Base-by-base conservation (phyloP, 352 stramenopile species). In the Globisporangium radiosum region DNA sequence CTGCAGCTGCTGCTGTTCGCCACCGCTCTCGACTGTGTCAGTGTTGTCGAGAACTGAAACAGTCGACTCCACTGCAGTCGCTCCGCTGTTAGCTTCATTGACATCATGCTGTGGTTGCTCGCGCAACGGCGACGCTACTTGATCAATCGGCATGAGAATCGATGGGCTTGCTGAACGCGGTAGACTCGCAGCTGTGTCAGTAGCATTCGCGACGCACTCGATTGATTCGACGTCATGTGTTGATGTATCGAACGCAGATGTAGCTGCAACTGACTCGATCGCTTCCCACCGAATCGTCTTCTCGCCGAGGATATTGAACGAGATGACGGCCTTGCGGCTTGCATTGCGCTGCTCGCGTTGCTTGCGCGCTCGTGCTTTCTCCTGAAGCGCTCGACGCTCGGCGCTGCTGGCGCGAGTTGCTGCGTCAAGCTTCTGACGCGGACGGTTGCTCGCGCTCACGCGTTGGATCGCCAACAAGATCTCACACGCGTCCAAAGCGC, bases 301-400 rank as follows among this genome's bases (percentile, higher is more conserved):
- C 52, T 90, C 81, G 5, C 81, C 81, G 5, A 90, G 67, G 15
- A 79, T 68, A 52, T 88, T 90, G 57, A 87, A 90, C 0, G 72
- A 72, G 6, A 90, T 70, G 33, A 88, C 66, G 7, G 76, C 55
- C 38, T 78, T 75, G 10, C 64, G 70, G 42, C 61, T 57, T 7
- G 43, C 36, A 50, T 70, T 53, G 1, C 55, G 51, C 37, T 68
- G 70, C 49, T 82, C 63, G 10, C 57, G 52, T 10, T 62, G 56
- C 60, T 68, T 78, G 25, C 37, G 57, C 61, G 56, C 37, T 61
- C 37, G 15, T 57, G 45, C 43, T 48, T 44, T 63, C 59, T 52
- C 39, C 71, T 54, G 25, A 33, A 33, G 25, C 25, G 36, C 36
- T 64, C 48, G 25, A 45, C n/a, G 50, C 19, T 1, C 56, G 54